Percentiles rank a stretch among this genome's conserved stretches.
These are phyloP conservation scores for Nakazawaea wickerhamii DNA, from an alignment of 805 yeast species.

Conservation along the genomic window DNA sequence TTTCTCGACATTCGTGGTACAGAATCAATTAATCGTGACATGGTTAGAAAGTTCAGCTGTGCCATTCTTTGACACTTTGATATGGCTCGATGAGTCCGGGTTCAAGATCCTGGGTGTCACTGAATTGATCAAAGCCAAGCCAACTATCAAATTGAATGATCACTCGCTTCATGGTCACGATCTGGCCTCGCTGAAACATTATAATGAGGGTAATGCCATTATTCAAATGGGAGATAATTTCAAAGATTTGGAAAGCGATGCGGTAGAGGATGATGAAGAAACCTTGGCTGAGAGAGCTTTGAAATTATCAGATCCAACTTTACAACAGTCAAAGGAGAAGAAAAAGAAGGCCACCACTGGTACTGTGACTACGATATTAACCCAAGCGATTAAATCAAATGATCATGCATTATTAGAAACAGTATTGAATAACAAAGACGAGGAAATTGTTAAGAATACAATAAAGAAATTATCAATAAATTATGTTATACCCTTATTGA, in stretches of 20 bases:
- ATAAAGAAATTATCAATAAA: constrained; percentile 43
- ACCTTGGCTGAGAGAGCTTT: constrained; percentile 52
- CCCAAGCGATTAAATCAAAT: constrained; percentile 83
- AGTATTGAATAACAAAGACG: constrained; percentile 58
- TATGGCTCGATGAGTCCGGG: constrained; percentile 35
- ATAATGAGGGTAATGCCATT: constrained; percentile 56
- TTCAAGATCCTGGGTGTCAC: constrained; percentile 23
- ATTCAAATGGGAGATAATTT: constrained; percentile 62
- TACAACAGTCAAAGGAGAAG: constrained; percentile 20
- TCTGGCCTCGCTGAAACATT: constrained; percentile 46
- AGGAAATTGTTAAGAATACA: constrained; percentile 43
- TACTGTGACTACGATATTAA: constrained; percentile 73
- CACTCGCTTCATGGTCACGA: constrained; percentile 45
- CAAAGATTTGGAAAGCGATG: constrained; percentile 42
- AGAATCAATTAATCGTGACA: constrained; percentile 36
- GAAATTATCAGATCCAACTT: constrained; percentile 17
- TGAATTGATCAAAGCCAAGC: constrained; percentile 32
- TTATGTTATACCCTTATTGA: constrained; percentile 44
- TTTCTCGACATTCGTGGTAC: constrained; percentile 17
- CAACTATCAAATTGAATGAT: constrained; percentile 32
- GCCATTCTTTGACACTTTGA: constrained; percentile 51
- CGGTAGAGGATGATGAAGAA: constrained; percentile 39
- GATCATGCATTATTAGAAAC: constrained; percentile 84
- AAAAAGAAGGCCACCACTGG: constrained; percentile 58
- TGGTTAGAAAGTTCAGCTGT: constrained; percentile 62